Evolutionary conservation across 352 stramenopile genomes (phyloP), one percentile per base, ranked within the genome.

Genomic region (Globisporangium cylindrosporum): DNA sequence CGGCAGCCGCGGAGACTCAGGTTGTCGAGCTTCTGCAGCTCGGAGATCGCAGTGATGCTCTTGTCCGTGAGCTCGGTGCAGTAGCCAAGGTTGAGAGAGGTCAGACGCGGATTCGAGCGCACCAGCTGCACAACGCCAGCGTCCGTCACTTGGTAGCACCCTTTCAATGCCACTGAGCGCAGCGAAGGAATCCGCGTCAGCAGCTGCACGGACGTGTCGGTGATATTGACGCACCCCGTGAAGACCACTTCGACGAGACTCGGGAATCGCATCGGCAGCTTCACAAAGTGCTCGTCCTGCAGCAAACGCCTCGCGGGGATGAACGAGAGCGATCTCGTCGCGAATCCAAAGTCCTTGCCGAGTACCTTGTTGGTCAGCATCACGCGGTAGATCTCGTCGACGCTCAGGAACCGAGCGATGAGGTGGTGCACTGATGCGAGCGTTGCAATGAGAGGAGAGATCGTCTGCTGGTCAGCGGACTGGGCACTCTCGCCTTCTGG

Each of bases 61-160:
- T 72, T 66, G 66, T 92, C 84, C 8, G 81, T 92, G 4, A 94
- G 71, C 32, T 90, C 79, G 4, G 86, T 90, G 74, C 86, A 94
- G 63, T 92, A 94, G 9, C 86, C 85, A 41, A 94, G 72, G 57
- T 92, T 94, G 34, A 90, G 79, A 25, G 79, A 82, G 36, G 76
- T 79, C 14, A 96, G 71, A 8, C 66, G 62, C n/a, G 73, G 15
- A 29, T 80, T 74, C 14, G 66, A 61, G 18, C 25, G 59, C 32
- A 59, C 59, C 18, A 72, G 48, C 29, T 73, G 43, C 4, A 78
- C 56, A 15, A 74, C 54, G 18, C 69, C 41, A 6, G 60, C 63
- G 63, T 89, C 82, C 0, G 86, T 87, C 22, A 94, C 68, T 8
- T 86, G 79, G 74, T 77, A 89, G 67, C 84, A 92, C n/a, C 85